Evolutionary conservation across 352 stramenopile genomes (phyloP).

Genomic region (Globisporangium cederbergense): DNA sequence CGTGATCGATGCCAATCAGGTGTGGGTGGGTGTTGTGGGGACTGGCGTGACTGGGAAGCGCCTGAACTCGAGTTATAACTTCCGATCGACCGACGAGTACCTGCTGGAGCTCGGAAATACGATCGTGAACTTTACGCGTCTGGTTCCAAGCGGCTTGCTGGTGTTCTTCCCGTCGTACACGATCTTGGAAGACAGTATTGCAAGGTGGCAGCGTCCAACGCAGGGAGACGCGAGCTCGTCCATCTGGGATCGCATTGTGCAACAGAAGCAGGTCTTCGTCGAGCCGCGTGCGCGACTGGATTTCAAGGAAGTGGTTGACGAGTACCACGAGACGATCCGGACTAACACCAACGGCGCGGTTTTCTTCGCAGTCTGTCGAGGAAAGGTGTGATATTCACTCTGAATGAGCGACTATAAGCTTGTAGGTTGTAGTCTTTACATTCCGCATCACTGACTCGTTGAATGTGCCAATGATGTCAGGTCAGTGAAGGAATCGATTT

Average conservation of each 20-base stretch:
- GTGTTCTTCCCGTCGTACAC: slow-evolving; percentile 99
- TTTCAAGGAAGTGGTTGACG: slow-evolving; percentile 77
- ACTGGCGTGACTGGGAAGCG: slow-evolving; percentile 91
- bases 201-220: slow-evolving; percentile 59
- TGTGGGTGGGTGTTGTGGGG: slow-evolving; percentile 90
- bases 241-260: slow-evolving; percentile 76
- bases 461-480: slow-evolving; percentile 19
- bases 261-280: slow-evolving; percentile 79
- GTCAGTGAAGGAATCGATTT: slow-evolving; percentile 99
- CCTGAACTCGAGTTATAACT: slow-evolving; percentile 95
- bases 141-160: slow-evolving; percentile 96
- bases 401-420: too few species aligned
- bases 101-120: slow-evolving; percentile 96
- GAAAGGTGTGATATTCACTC: slow-evolving; percentile 74
- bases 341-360: slow-evolving; percentile 86
- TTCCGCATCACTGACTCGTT: not conserved
- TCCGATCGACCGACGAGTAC: slow-evolving; percentile 92
- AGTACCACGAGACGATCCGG: slow-evolving; percentile 76
- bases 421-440: not conserved
- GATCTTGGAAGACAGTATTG: slow-evolving; percentile 90
- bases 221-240: slow-evolving; percentile 39
- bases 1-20: slow-evolving; percentile 91
- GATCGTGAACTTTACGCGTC: slow-evolving; percentile 90
- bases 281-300: slow-evolving; percentile 68
- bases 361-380: slow-evolving; percentile 98